Evolutionary conservation across 169 alveolate genomes (phyloP), one percentile per base, ranked within the genome.

Genomic region (Cryptosporidium andersoni): DNA sequence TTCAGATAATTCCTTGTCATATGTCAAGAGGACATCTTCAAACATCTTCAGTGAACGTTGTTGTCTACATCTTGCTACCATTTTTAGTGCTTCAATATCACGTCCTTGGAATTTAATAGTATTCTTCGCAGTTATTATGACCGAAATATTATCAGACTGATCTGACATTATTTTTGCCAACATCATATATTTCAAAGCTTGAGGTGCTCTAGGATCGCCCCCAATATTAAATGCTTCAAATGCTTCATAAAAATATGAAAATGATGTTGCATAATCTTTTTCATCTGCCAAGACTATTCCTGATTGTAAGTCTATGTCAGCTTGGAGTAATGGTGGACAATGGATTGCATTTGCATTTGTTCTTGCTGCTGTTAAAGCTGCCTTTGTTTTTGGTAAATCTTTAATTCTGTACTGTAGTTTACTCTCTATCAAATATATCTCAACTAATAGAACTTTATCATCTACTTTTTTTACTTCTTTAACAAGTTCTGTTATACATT

Each of bases 241-340:
- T 40, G 97, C 95, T 89, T 97, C 99, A 88, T 92, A 96, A 92
- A 97, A 96, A 89, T 97, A 97, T 36, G 99, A 96, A 88, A 93
- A 97, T n/a, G 98, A 96, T 16, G 98, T 95, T 65, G 93, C 92
- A 81, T 91, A 95, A 81, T 97, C 99, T 80, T 81, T 68, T 64
- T 93, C 96, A 53, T 91, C 88, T 39, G 92, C 90, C 51, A 81
- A 91, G 51, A 93, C 53, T 45, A 93, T 81, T 4, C 96, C 96
- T 11, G 97, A 93, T 82, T 94, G 94, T 68, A 96, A 91, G 82
- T 97, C 99, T 43, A 97, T 95, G 67, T 97, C 98, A 58, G 99
- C 99, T 90, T 97, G 97, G 40, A 95, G 89, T 39, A 91, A 66
- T 4, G 98, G 98, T 4, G 97, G 97, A 64, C 97, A 94, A 91